Evolutionary conservation across 768 basidiomycete genomes (phyloP).

Genomic region (Paxillus ammoniavirescens): DNA sequence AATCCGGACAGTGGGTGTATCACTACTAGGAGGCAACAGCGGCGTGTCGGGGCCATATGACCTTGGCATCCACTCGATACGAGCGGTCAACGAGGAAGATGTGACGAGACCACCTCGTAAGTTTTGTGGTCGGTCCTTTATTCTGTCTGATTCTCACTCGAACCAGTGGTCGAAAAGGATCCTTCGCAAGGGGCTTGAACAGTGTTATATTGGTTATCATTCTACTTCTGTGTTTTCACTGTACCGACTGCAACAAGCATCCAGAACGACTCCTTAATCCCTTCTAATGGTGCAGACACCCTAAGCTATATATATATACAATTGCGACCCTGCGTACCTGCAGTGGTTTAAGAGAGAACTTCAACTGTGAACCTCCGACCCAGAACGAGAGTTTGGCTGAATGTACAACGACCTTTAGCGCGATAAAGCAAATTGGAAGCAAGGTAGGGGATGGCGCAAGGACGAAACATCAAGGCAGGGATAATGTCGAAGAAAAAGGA

Average conservation of each 20-base stretch:
- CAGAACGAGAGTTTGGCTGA: slow-evolving; percentile 2
- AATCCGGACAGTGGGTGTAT: slow-evolving; percentile 81
- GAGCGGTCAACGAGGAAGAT: slow-evolving; percentile 78
- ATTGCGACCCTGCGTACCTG: slow-evolving; percentile 7
- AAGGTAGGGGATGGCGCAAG: slow-evolving; percentile 1
- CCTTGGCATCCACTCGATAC: slow-evolving; percentile 77
- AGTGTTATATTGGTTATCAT: neutral
- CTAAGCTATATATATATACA: slow-evolving; percentile 26
- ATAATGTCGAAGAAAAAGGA: neutral
- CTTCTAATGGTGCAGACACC: slow-evolving; percentile 9
- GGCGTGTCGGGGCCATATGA: slow-evolving; percentile 75
- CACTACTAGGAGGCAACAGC: slow-evolving; percentile 82
- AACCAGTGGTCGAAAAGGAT: slow-evolving; percentile 25
- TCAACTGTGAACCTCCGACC: slow-evolving; percentile 4
- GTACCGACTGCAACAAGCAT: slow-evolving; percentile 1
- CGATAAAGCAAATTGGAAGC: slow-evolving; percentile 7
- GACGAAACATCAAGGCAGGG: slow-evolving; percentile 8
- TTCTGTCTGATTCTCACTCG: neutral
- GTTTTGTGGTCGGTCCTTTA: slow-evolving; percentile 7
- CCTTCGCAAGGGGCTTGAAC: slow-evolving; percentile 23
- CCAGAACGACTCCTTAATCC: slow-evolving; percentile 1
- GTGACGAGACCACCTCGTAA: slow-evolving; percentile 33
- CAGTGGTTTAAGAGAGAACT: slow-evolving; percentile 1
- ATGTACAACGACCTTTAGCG: slow-evolving; percentile 12
- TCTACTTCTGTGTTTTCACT: neutral